Conservation (phyloP, 1,284 basidiomycete species). For the Puccinia horiana region DNA sequence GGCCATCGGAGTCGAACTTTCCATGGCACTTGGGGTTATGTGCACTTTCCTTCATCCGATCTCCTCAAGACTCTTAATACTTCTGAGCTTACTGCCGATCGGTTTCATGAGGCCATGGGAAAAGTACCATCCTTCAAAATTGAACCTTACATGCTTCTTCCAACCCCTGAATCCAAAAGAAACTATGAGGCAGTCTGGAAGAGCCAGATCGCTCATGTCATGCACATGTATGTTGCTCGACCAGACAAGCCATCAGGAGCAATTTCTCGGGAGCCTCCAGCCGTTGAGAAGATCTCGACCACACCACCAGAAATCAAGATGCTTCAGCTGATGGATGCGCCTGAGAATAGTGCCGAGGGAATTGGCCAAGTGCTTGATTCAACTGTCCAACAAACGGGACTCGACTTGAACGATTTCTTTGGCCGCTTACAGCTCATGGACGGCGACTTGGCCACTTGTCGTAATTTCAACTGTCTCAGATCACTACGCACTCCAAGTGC, state of each 20-base stretch:
- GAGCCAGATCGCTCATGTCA: not conserved
- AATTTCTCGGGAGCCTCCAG: not conserved
- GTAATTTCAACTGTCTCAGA: not conserved
- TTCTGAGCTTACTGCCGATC: not conserved
- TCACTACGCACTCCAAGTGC: not conserved
- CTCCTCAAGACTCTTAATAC: not conserved
- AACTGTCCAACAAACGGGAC: not conserved
- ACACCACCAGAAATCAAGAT: not conserved
- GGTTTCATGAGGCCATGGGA: not conserved
- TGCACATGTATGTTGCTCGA: not conserved
- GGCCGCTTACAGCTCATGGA: slow-evolving; percentile 14
- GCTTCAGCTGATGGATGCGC: slow-evolving; percentile 17
- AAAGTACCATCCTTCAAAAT: not conserved
- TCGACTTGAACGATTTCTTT: not conserved
- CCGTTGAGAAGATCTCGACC: not conserved
- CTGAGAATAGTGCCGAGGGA: slow-evolving; percentile 20
- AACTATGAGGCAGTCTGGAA: not conserved
- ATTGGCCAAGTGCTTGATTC: not conserved
- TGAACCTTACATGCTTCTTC: not conserved
- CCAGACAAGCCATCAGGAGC: not conserved
- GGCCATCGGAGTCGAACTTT: not conserved
- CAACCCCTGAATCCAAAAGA: not conserved
- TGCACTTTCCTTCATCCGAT: not conserved
- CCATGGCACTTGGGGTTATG: slow-evolving; percentile 7
- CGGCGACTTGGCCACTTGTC: not conserved